phyloP scores from a whole-genome alignment of 108 stramenopile species.

The Chaetoceros tenuissimus region DNA sequence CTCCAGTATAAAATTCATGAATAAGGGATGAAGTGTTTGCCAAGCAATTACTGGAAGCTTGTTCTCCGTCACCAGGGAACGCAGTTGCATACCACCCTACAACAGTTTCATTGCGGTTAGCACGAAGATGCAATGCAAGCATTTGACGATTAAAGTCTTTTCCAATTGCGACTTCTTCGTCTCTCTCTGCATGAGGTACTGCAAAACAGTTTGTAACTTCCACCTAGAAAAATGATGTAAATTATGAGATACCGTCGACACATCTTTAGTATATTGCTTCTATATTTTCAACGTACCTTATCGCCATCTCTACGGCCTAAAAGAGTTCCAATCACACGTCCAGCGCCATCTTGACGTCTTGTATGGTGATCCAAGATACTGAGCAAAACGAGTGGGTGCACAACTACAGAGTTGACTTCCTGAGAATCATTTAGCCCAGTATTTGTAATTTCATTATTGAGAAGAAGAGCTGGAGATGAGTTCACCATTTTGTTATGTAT shows the following conservation, averaged over 20 bases:
- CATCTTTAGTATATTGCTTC: conserved; percentile 1
- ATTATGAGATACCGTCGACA: not conserved
- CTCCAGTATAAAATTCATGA: conserved; percentile 93
- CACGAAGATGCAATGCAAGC: conserved; percentile 63
- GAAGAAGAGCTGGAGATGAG: conserved; percentile 33
- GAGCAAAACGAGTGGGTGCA: conserved; percentile 77
- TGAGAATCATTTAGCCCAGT: conserved; percentile 7
- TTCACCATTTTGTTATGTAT: conserved; percentile 1
- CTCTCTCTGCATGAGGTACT: conserved; percentile 89
- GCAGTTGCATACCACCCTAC: conserved; percentile 96
- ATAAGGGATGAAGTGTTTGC: conserved; percentile 89
- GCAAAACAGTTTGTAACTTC: conserved; percentile 95
- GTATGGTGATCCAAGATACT: conserved; percentile 83
- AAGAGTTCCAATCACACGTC: conserved; percentile 79
- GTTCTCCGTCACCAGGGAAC: conserved; percentile 21
- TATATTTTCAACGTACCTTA: conserved; percentile 44
- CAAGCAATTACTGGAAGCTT: conserved; percentile 37
- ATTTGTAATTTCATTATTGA: conserved; percentile 14
- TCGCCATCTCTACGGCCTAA: conserved; percentile 59
- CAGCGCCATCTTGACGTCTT: conserved; percentile 60
- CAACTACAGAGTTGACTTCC: conserved; percentile 41
- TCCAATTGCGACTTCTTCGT: conserved; percentile 91
- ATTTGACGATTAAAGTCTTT: conserved; percentile 92
- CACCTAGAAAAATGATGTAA: conserved; percentile 22
- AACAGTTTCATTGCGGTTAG: conserved; percentile 84